Base-by-base conservation (phyloP, 2,329 filamentous ascomycete species). In the Chrysosporium queenslandicum region DNA sequence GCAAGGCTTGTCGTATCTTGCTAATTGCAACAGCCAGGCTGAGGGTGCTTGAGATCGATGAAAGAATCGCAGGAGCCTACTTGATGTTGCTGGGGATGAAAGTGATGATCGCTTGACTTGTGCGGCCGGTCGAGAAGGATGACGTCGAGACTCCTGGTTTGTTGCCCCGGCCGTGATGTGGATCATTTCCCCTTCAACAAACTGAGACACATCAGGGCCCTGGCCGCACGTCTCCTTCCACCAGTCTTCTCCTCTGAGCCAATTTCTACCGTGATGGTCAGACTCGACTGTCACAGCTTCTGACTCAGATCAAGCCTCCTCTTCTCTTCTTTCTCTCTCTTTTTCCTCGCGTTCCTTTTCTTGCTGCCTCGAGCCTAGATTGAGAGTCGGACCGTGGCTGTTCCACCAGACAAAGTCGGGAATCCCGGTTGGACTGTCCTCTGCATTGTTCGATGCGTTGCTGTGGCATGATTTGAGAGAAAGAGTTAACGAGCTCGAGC, bases 251-350 rank as follows among this genome's bases (percentile, higher is more conserved):
- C 7, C 3, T 3, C 14, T 4, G 5, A n/a, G 32, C 32, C 32
- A 34, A n/a, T 34, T 9, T 20, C 20, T 23, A 37, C 30, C 8
- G 30, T 25, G 29, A 46, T 45, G 49, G 32, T 45, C 49, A 46
- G 40, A 39, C 49, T 46, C 20, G 16, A 9, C 32, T 46, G 40
- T 37, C 29, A 46, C 51, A 37, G 16, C 18, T 58, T 53, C 25
- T 55, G 48, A 56, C 29, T 58, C 52, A 54, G 50, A 54, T 41
- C 41, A 30, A 50, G 45, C 41, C 14, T 47, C 36, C 32, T 18
- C 20, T 47, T 54, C 40, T 43, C 46, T 46, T 37, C 20, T 50
- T 50, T 25, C 39, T 27, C 37, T 34, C 14, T 23, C 37, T 23
- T 36, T 27, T 23, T 53, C 14, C 46, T 49, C 47, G 34, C 29